Evolutionary conservation across 148 eudicot genomes (phyloP).

Genomic region (Spergularia bocconei): DNA sequence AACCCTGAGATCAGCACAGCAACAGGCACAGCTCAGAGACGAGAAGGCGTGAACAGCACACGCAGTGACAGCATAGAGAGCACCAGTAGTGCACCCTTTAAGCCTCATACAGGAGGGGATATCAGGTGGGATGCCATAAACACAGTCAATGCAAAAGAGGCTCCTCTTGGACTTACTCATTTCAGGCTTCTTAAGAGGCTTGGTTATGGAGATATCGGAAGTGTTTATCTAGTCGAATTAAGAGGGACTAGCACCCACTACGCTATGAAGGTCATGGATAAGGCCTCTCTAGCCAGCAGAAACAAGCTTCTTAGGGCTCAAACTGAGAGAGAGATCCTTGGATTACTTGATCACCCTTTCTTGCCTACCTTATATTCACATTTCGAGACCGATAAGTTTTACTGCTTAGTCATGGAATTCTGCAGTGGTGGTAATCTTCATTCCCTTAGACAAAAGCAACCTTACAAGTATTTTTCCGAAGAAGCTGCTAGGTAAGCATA

Average conservation of each 20-base stretch:
- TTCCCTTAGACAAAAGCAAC: slow-evolving; percentile 84
- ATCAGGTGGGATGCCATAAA: slow-evolving; percentile 80
- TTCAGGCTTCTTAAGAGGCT: slow-evolving; percentile 74
- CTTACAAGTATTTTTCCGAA: slow-evolving; percentile 72
- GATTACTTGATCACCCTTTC: slow-evolving; percentile 88
- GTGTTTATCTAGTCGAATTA: slow-evolving; percentile 81
- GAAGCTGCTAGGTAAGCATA: slow-evolving; percentile 74
- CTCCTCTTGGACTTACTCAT: slow-evolving; percentile 64
- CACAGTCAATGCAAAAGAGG: slow-evolving; percentile 38
- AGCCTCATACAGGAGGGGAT: slow-evolving; percentile 88
- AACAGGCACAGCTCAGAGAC: neutral
- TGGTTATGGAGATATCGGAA: slow-evolving; percentile 90
- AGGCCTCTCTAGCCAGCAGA: slow-evolving; percentile 73
- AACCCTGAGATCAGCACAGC: slow-evolving; percentile 5
- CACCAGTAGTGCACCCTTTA: slow-evolving; percentile 37
- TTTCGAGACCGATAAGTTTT: slow-evolving; percentile 82
- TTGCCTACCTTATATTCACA: slow-evolving; percentile 77
- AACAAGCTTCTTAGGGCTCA: slow-evolving; percentile 80
- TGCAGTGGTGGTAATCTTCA: slow-evolving; percentile 94
- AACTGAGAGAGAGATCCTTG: slow-evolving; percentile 85
- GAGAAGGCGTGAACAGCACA: slow-evolving; percentile 4
- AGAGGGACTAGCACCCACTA: slow-evolving; percentile 56
- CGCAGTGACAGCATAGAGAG: slow-evolving; percentile 75
- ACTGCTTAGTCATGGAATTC: slow-evolving; percentile 94
- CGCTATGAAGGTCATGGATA: slow-evolving; percentile 97